Evolutionary conservation across 2,329 filamentous ascomycete species (phyloP).

Genomic region (Aspergillus neoniger): DNA sequence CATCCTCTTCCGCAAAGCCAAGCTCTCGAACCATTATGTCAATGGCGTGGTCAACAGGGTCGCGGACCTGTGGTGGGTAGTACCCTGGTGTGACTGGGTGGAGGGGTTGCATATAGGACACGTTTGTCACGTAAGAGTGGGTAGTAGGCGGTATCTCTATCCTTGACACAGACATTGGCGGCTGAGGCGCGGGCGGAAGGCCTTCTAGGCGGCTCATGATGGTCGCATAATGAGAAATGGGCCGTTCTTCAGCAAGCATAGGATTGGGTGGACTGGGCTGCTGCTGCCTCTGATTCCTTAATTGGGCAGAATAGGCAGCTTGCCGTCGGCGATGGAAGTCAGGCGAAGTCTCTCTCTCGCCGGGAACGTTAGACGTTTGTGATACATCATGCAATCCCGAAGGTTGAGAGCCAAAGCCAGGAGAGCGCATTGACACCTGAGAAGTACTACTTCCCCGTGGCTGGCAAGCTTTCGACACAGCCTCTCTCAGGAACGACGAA

Average conservation of each 20-base stretch:
- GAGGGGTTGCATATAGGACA: background rate
- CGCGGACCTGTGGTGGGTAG: constrained; percentile 40
- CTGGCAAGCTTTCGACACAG: constrained; percentile 62
- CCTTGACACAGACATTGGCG: constrained; percentile 14
- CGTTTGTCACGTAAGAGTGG: constrained; percentile 16
- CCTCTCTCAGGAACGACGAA: constrained; percentile 61
- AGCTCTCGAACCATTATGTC: constrained; percentile 58
- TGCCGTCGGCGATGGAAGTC: constrained; percentile 32
- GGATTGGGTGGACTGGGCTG: constrained; percentile 15
- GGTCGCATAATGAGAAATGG: constrained; percentile 41
- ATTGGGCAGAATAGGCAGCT: constrained; percentile 35
- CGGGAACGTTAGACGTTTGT: constrained; percentile 13
- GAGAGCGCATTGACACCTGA: background rate
- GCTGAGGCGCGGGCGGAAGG: constrained; percentile 15
- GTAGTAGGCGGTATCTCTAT: constrained; percentile 11
- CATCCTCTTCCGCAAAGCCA: constrained; percentile 59
- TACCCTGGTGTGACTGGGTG: background rate
- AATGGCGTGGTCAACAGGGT: constrained; percentile 60
- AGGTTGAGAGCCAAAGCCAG: constrained; percentile 18
- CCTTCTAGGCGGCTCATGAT: constrained; percentile 40
- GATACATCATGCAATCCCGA: constrained; percentile 11
- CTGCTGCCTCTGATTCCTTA: constrained; percentile 31
- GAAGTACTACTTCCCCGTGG: constrained; percentile 31
- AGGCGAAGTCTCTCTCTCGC: constrained; percentile 15
- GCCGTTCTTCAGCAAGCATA: constrained; percentile 38